Percentiles rank a stretch among this genome's conserved stretches.
Evolutionary conservation across 768 basidiomycete species (phyloP).

Genomic region (Clitopilus hobsonii): DNA sequence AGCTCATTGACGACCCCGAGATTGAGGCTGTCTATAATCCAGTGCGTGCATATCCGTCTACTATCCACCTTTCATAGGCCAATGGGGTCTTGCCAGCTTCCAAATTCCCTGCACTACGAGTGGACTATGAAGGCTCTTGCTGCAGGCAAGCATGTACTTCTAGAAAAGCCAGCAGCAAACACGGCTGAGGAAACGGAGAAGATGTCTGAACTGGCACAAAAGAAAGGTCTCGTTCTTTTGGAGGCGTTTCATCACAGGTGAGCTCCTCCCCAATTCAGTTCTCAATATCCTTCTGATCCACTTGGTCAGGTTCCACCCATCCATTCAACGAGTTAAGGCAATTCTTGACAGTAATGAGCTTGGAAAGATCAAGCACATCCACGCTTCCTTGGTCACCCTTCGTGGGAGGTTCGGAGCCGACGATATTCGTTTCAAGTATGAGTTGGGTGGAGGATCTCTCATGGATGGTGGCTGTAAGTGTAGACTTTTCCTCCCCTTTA

Average conservation of each 20-base stretch:
- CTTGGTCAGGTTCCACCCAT: conserved; percentile 50
- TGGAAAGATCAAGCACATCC: conserved; percentile 40
- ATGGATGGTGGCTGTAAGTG: conserved; percentile 54
- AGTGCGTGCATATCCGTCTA: conserved; percentile 8
- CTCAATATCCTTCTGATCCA: conserved; percentile 9
- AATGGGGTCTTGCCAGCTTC: conserved; percentile 28
- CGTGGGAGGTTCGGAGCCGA: conserved; percentile 25
- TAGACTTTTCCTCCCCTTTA: not conserved
- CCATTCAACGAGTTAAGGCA: conserved; percentile 43
- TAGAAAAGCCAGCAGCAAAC: conserved; percentile 55
- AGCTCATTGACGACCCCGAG: conserved; percentile 38
- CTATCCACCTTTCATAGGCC: not conserved
- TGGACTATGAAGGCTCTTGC: conserved; percentile 62
- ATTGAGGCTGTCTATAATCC: conserved; percentile 48
- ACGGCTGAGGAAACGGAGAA: conserved; percentile 43
- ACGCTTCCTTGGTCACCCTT: conserved; percentile 23
- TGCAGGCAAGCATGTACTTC: conserved; percentile 59
- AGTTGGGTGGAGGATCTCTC: conserved; percentile 53
- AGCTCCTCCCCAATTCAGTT: not conserved
- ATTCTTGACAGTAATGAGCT: conserved; percentile 52
- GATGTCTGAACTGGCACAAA: conserved; percentile 44
- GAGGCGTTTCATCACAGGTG: conserved; percentile 55
- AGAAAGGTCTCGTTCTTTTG: conserved; percentile 44
- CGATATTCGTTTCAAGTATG: conserved; percentile 48
- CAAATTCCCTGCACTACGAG: conserved; percentile 56